Evolutionary conservation across 805 yeast genomes (phyloP), one percentile per base, ranked within the genome.

Genomic region (Saccharomycopsis babjevae): DNA sequence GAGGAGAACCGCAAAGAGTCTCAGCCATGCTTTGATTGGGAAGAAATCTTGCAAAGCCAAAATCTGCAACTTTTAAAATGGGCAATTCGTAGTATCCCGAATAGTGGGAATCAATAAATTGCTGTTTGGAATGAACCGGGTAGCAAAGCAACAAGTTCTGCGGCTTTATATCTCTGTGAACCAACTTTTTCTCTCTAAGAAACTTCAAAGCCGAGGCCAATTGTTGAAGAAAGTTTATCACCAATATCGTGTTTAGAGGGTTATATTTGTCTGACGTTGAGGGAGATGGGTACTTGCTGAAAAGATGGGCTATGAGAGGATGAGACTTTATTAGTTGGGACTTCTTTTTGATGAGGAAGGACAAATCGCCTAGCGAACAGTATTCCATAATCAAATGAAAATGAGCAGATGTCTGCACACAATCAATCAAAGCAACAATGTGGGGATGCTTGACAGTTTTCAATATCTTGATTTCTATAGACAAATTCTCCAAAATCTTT

Each of bases 21-120:
- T 94, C 99, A 1, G 98, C 98, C 82, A 94, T 79, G 1, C 97
- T 86, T 1, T 97, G 88, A 57, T 88, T 84, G 6, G 99, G 99
- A 68, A 94, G 78, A 70, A 92, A 89, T 64, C 98, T 79, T 5
- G 99, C 99, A 75, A 94, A 94, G 0, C 99, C 99, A 73, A 94
- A 94, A 75, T 94, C 99, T 13, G 99, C 99, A 63, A 94, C 85
- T 72, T 93, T 93, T 65, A 94, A 78, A 10, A 92, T 81, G 0
- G 99, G 99, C 64, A 94, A 76, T 67, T 89, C 96, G 84, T 93
- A 88, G 62, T 86, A 75, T 0, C 98, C 98, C 5, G 83, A 84
- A 72, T 77, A 88, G 2, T 85, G 64, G 3, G 69, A 74, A 3
- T 78, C 78, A 56, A 78, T 78, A 65, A 89, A 88, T 34, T 81